phyloP scores from a whole-genome alignment of 2,329 filamentous ascomycete genomes.

The Pyricularia sp. region DNA sequence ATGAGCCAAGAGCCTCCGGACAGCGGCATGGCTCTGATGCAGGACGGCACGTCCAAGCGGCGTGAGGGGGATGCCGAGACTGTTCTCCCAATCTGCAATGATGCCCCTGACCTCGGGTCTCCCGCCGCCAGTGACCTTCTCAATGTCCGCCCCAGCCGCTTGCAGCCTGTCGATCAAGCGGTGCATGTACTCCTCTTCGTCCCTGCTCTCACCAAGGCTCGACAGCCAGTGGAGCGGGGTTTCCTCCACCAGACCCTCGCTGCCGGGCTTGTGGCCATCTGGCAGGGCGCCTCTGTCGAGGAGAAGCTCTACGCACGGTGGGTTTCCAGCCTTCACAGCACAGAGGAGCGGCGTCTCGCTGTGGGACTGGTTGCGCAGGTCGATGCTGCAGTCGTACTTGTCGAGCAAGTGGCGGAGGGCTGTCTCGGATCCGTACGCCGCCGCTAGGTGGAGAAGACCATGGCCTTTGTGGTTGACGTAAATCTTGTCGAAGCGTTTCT shows the following conservation, averaged over 20 bases:
- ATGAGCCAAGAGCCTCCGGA: slow-evolving; percentile 6
- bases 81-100: slow-evolving; percentile 8
- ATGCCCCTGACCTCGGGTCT: slow-evolving; percentile 5
- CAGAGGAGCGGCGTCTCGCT: slow-evolving; percentile 7
- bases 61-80: slow-evolving; percentile 4
- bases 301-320: slow-evolving; percentile 4
- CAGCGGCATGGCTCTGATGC: slow-evolving; percentile 6
- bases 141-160: slow-evolving; percentile 6
- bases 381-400: slow-evolving; percentile 7
- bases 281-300: slow-evolving; percentile 8
- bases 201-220: neutral
- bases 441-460: slow-evolving; percentile 8
- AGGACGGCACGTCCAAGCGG: slow-evolving; percentile 8
- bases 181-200: slow-evolving; percentile 5
- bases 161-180: slow-evolving; percentile 5
- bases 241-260: slow-evolving; percentile 4
- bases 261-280: slow-evolving; percentile 7
- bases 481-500: slow-evolving; percentile 7
- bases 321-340: slow-evolving; percentile 6
- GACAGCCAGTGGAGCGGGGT: slow-evolving; percentile 8
- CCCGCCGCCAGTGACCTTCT: slow-evolving; percentile 4
- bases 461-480: slow-evolving; percentile 9
- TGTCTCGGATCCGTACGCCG: slow-evolving; percentile 2
- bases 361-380: slow-evolving; percentile 7
- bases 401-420: slow-evolving; percentile 4